phyloP scores from a whole-genome alignment of 73 alveolate genomes.

The Tetrahymena thermophila region DNA sequence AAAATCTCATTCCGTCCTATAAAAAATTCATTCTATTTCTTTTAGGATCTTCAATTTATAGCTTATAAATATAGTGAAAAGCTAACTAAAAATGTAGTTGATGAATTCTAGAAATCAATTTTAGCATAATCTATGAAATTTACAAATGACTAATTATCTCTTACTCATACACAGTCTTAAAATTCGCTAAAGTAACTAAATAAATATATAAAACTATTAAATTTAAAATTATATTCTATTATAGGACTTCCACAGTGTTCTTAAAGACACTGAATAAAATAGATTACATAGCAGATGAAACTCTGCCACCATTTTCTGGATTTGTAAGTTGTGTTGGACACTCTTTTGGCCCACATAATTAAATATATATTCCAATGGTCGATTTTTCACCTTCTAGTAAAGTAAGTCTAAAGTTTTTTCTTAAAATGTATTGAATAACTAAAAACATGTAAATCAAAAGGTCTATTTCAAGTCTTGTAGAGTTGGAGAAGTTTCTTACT shows the following conservation, averaged over 20 bases:
- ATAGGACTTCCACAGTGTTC: slow-evolving; percentile 5
- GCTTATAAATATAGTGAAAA: slow-evolving; percentile 28
- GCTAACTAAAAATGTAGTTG: slow-evolving; percentile 26
- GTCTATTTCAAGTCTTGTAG: slow-evolving; percentile 90
- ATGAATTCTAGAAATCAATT: slow-evolving; percentile 5
- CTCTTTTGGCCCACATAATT: slow-evolving; percentile 88
- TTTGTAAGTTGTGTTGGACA: slow-evolving; percentile 88
- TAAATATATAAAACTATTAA: background rate
- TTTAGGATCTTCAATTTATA: slow-evolving; percentile 5
- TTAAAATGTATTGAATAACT: background rate
- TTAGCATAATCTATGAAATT: background rate
- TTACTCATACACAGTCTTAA: background rate
- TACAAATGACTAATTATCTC: background rate
- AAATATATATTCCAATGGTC: slow-evolving; percentile 93
- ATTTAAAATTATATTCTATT: background rate
- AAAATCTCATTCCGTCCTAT: slow-evolving; percentile 26
- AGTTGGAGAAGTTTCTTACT: slow-evolving; percentile 85
- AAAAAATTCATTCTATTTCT: slow-evolving; percentile 22
- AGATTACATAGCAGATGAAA: slow-evolving; percentile 15
- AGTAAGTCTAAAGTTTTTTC: background rate
- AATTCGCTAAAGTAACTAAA: background rate
- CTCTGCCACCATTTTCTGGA: slow-evolving; percentile 68
- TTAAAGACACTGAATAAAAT: background rate
- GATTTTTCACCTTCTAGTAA: slow-evolving; percentile 69
- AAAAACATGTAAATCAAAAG: slow-evolving; percentile 36